These are phyloP conservation scores for Melastoma candidum DNA, from an alignment of 441 rosid genomes.

Conservation along the genomic window DNA sequence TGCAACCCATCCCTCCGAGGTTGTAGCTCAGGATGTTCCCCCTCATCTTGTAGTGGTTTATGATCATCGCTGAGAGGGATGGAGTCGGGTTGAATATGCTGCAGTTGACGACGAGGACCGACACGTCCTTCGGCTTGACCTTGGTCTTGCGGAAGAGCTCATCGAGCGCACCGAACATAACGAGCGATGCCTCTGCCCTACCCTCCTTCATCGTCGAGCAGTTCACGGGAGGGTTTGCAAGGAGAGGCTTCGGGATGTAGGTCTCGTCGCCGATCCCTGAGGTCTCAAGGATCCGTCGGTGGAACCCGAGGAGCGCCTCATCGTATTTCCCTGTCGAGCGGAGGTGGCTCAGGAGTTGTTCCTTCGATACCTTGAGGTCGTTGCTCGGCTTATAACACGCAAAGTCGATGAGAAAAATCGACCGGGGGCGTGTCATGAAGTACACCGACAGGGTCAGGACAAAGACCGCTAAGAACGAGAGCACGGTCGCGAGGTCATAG, in stretches of 20 bases:
- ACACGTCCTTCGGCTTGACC: conserved; percentile 74
- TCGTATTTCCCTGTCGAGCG: conserved; percentile 53
- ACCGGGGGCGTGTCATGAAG: conserved; percentile 73
- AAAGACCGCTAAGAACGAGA: conserved; percentile 50
- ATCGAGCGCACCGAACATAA: conserved; percentile 82
- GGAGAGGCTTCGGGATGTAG: conserved; percentile 54
- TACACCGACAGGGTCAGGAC: conserved; percentile 60
- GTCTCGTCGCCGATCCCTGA: conserved; percentile 87
- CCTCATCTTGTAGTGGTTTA: conserved; percentile 88
- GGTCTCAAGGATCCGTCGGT: conserved; percentile 46
- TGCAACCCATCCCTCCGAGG: conserved; percentile 94
- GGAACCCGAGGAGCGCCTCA: conserved; percentile 48
- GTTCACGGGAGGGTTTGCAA: conserved; percentile 28
- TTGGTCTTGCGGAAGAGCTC: conserved; percentile 74
- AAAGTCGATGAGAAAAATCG: conserved; percentile 74
- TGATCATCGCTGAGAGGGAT: conserved; percentile 79
- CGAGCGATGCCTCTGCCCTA: conserved; percentile 61
- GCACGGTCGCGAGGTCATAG: conserved; percentile 62
- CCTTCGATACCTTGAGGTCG: conserved; percentile 70
- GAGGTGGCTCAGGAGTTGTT: conserved; percentile 50
- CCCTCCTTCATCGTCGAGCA: conserved; percentile 83
- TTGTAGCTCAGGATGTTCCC: conserved; percentile 85
- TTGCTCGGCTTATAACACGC: conserved; percentile 75
- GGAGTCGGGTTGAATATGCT: conserved; percentile 91
- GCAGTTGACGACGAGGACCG: conserved; percentile 87